Evolutionary conservation across 2,329 filamentous ascomycete species (phyloP).

Genomic region (Trichoderma hamatum): DNA sequence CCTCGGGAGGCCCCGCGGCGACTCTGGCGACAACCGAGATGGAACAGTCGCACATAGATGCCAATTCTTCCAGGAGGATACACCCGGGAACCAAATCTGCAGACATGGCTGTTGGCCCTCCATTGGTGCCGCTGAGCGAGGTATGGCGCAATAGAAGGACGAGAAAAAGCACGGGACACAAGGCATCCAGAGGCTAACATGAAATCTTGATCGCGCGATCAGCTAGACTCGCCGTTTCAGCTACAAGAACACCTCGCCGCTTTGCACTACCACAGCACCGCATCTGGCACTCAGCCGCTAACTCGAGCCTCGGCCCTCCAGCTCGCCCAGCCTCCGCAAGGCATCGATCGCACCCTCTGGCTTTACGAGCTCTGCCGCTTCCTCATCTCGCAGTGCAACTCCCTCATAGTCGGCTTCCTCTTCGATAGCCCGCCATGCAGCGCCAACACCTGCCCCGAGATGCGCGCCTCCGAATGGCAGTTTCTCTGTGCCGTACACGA

Average conservation of each 20-base stretch:
- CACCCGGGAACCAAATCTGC: conserved; percentile 88
- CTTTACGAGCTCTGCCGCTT: conserved; percentile 97
- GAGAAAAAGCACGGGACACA: not conserved
- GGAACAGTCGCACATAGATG: conserved; percentile 66
- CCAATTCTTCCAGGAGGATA: conserved; percentile 80
- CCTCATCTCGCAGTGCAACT: conserved; percentile 91
- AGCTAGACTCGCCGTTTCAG: conserved; percentile 97
- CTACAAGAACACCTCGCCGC: conserved; percentile 96
- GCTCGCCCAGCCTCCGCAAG: conserved; percentile 77
- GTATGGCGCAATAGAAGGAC: conserved; percentile 49
- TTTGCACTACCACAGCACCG: conserved; percentile 80
- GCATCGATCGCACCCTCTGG: conserved; percentile 87
- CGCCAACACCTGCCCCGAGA: conserved; percentile 87
- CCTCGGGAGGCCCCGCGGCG: conserved; percentile 58
- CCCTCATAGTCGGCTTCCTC: conserved; percentile 88
- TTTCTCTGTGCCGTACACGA: conserved; percentile 98
- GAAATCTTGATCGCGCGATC: not conserved
- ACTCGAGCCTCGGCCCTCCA: conserved; percentile 73
- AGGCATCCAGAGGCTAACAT: conserved; percentile 1
- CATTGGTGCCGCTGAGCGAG: conserved; percentile 81
- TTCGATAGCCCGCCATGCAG: conserved; percentile 90
- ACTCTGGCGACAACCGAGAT: conserved; percentile 64
- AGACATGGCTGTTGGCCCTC: conserved; percentile 91
- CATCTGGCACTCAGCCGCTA: conserved; percentile 68
- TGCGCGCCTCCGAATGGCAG: conserved; percentile 99